These are phyloP conservation scores for Cyclotella atomus DNA, from an alignment of 108 stramenopile genomes.

Conservation along the genomic window DNA sequence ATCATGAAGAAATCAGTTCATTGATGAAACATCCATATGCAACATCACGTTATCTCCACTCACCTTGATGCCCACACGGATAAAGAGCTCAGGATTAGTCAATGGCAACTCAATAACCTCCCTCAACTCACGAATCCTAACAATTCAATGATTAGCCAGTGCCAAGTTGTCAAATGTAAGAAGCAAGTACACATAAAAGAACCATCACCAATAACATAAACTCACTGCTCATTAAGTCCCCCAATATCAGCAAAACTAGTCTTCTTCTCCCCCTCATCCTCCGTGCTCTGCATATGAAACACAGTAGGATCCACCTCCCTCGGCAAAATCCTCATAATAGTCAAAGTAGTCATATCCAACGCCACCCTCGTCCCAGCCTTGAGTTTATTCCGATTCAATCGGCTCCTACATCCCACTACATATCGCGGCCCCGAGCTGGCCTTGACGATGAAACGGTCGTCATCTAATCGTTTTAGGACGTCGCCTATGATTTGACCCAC, in stretches of 20 bases:
- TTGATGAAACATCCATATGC: background rate
- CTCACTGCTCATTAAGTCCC: slow-evolving; percentile 94
- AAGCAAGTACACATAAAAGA: too few species aligned
- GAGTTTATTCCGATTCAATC: slow-evolving; percentile 90
- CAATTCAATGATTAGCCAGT: too few species aligned
- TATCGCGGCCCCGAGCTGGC: slow-evolving; percentile 95
- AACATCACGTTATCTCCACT: slow-evolving; percentile 8
- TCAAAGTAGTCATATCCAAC: slow-evolving; percentile 99
- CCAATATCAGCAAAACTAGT: slow-evolving; percentile 97
- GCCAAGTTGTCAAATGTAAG: too few species aligned
- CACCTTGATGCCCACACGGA: slow-evolving; percentile 98
- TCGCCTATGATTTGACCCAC: slow-evolving; percentile 99
- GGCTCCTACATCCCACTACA: slow-evolving; percentile 94
- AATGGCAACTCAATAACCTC: slow-evolving; percentile 99
- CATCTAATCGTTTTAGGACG: slow-evolving; percentile 94
- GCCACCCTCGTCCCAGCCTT: slow-evolving; percentile 97
- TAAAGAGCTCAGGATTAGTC: slow-evolving; percentile 98
- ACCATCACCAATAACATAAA: too few species aligned
- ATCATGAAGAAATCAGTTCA: background rate
- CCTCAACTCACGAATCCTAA: slow-evolving; percentile 96
- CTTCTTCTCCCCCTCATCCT: slow-evolving; percentile 87
- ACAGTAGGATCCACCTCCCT: slow-evolving; percentile 99
- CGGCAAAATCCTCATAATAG: slow-evolving; percentile 97
- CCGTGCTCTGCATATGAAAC: slow-evolving; percentile 95
- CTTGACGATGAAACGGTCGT: slow-evolving; percentile 98